A percentile compares a stretch with the other conserved stretches of the same genome.
Evolutionary conservation across 768 basidiomycete species (phyloP).

Genomic region (Leccinum boreale): DNA sequence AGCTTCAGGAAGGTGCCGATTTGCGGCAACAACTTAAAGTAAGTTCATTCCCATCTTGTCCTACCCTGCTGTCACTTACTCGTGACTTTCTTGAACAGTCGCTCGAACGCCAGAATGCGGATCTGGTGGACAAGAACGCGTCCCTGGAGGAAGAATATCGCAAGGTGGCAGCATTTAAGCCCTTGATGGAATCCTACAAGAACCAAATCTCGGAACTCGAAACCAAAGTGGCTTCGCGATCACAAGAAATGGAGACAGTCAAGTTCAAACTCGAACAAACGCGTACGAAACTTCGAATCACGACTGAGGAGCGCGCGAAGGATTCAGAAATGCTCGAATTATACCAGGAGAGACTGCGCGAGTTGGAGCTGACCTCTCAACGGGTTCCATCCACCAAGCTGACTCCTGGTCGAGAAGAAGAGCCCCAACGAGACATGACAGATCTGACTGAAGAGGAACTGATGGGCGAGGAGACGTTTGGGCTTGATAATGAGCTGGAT

Average conservation of each 20-base stretch:
- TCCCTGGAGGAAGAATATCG: constrained; percentile 90
- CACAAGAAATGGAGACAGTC: constrained; percentile 69
- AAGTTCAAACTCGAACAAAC: constrained; percentile 77
- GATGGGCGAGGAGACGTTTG: constrained; percentile 49
- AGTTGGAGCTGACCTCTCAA: constrained; percentile 72
- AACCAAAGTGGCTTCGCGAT: constrained; percentile 57
- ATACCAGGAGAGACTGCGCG: constrained; percentile 87
- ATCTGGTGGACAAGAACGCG: constrained; percentile 87
- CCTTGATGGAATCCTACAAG: constrained; percentile 91
- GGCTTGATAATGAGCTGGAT: constrained; percentile 82
- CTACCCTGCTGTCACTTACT: neutral
- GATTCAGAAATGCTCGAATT: constrained; percentile 85
- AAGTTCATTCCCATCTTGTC: constrained; percentile 17
- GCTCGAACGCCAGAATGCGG: constrained; percentile 90
- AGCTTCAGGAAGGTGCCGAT: constrained; percentile 91
- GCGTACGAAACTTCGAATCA: constrained; percentile 63
- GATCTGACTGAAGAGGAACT: constrained; percentile 47
- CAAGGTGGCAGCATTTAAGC: constrained; percentile 82
- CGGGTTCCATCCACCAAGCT: constrained; percentile 38
- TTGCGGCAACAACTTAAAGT: constrained; percentile 85
- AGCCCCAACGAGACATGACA: constrained; percentile 21
- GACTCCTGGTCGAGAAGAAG: constrained; percentile 16
- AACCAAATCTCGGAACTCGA: constrained; percentile 81
- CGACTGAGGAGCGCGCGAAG: constrained; percentile 64
- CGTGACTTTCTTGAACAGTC: constrained; percentile 42